phyloP scores from a whole-genome alignment of 1,284 basidiomycete species.

The Marasmius fiardii region DNA sequence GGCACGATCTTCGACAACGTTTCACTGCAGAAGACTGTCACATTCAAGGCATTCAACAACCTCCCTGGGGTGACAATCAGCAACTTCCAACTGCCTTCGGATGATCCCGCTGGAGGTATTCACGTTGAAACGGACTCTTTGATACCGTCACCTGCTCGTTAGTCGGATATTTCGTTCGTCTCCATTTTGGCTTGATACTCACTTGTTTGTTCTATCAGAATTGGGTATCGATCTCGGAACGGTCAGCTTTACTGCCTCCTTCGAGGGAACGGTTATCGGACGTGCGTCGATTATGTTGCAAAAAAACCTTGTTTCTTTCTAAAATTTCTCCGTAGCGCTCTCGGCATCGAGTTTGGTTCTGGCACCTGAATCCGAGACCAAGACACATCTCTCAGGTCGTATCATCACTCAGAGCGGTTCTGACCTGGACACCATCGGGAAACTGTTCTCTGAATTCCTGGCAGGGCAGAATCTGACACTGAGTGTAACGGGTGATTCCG shows the following conservation, averaged over 20 bases:
- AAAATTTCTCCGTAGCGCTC: constrained; percentile 36
- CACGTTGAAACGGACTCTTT: constrained; percentile 63
- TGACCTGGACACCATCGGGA: constrained; percentile 54
- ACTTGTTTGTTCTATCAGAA: constrained; percentile 38
- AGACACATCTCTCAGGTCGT: constrained; percentile 55
- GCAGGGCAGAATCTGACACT: constrained; percentile 66
- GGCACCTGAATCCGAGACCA: constrained; percentile 46
- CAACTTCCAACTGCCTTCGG: constrained; percentile 65
- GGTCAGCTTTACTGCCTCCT: constrained; percentile 64
- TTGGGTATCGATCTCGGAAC: constrained; percentile 73
- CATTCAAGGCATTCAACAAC: constrained; percentile 71
- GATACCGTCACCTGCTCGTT: constrained; percentile 68
- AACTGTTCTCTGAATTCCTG: constrained; percentile 67
- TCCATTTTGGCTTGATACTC: constrained; percentile 6
- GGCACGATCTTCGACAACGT: constrained; percentile 71
- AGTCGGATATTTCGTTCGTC: constrained; percentile 23
- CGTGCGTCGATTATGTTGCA: constrained; percentile 36
- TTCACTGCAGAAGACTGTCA: constrained; percentile 57
- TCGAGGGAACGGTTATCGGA: constrained; percentile 48
- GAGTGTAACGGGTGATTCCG: constrained; percentile 56
- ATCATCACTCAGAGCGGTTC: constrained; percentile 60
- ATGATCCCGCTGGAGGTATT: constrained; percentile 67
- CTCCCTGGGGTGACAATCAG: constrained; percentile 67
- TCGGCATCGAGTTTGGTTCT: constrained; percentile 50
- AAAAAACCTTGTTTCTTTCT: constrained; percentile 3